Base-by-base conservation (phyloP, 768 basidiomycete genomes). In the Suillus luteus region DNA sequence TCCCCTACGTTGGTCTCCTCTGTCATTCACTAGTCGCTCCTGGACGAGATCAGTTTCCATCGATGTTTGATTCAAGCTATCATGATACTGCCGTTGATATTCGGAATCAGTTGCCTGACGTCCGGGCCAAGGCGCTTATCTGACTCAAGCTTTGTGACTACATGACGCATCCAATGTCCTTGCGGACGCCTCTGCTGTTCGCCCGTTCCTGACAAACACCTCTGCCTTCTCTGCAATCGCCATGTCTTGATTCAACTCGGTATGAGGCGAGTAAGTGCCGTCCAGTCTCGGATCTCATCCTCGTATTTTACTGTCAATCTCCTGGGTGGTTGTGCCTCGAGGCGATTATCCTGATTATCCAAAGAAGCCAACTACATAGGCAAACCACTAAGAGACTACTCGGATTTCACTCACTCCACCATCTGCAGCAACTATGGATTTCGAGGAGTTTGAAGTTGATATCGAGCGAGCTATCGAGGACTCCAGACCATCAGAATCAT, bases 181-280 rank as follows among this genome's bases (percentile, higher is more conserved):
- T 54, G 10, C 35, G 31, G 4, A n/a, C 33, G 24, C 15, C 37
- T 38, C 37, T 9, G 37, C 37, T 52, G 37, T 37, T 55, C 22
- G 55, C 38, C 86, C 86, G 66, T 87, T 88, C 0, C 86, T 86
- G 8, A 87, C 73, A 68, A 86, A 87, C 48, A 86, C 82, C 67
- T 87, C 83, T 1, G 85, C 85, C 55, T 77, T 75, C 68, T 83
- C 79, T 1, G 83, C 86, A 31, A 88, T 79, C 12, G 80, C 83
- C 86, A 88, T 87, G 69, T 87, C 86, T 27, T 27, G 27, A 27
- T 27, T 27, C 27, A 27, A 27, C 27, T 27, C 27, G 27, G 51
- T 52, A 52, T 52, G 31, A 19, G 51, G 51, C 27, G 51, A 33
- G 17, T 33, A 33, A 33, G 31, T 31, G 19, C 19, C 52, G 19